Base-by-base conservation (phyloP, 208 protist genomes). In the Trypanosoma platydactyli region DNA sequence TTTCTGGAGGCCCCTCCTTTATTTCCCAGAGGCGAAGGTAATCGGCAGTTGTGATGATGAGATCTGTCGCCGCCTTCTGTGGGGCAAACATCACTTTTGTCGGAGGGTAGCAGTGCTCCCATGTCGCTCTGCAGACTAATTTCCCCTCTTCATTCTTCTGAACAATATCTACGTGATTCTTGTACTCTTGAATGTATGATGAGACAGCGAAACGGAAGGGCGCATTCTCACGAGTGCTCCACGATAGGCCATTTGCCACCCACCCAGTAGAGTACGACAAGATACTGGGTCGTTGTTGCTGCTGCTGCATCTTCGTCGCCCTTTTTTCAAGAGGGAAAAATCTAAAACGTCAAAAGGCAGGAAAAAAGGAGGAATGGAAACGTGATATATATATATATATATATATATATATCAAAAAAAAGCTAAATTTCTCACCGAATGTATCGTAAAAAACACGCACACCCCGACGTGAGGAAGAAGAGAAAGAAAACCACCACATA, bases 1-100 rank as follows among this genome's bases (percentile, higher is more conserved):
- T 48, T 38, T 66, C 49, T 16, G 56, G 66, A 44, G 54, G 58
- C 2, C 60, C 74, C 24, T 86, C 68, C 9, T 72, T 84, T 20
- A 99, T 74, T 55, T 98, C 80, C 98, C 98, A 99, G n/a, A 99
- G 49, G 2, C 98, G 86, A 55, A 99, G 73, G 76, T 99, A 99
- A 73, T 99, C 98, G 5, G 98, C 98, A 0, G 97, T 98, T 16
- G 98, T 99, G 48, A 97, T 98, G 16, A 99, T 72, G 18, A 99
- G 77, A 74, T 99, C 97, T 5, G 62, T 61, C 18, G 69, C 58
- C 9, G 73, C 73, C 54, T 85, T 79, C 18, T 67, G 79, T 11
- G 98, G 98, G 1, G 93, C 79, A 81, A 97, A 99, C 92, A 98
- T 95, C 35, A 98, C 94, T 61, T 98, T 98, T n/a, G 97, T 98